Evolutionary conservation across 164 flowering plant genomes (phyloP).

Genomic region (Stephania yunnanensis): DNA sequence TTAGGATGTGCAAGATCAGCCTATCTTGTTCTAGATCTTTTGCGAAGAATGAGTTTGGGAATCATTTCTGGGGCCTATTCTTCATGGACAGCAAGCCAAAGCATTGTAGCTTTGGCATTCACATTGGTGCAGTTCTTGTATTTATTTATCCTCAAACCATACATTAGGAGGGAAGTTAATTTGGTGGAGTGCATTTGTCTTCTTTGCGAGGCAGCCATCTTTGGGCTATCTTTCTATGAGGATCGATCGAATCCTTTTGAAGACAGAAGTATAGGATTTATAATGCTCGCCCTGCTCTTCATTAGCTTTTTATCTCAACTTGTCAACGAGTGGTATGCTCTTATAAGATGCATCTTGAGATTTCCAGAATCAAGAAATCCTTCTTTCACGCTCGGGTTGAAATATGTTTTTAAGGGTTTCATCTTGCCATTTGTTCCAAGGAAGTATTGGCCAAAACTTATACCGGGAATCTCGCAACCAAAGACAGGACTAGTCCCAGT

Average conservation of each 20-base stretch:
- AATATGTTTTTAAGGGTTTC: conserved; percentile 44
- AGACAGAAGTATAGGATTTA: conserved; percentile 25
- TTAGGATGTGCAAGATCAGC: conserved; percentile 44
- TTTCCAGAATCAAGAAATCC: conserved; percentile 34
- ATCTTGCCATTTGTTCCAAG: conserved; percentile 49
- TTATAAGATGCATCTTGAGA: conserved; percentile 32
- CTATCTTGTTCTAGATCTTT: conserved; percentile 46
- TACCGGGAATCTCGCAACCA: conserved; percentile 28
- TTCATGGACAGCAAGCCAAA: conserved; percentile 21
- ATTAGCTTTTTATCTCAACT: conserved; percentile 38
- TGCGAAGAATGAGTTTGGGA: conserved; percentile 40
- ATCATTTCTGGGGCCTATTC: conserved; percentile 38
- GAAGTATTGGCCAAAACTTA: conserved; percentile 38
- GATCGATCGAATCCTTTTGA: conserved; percentile 10
- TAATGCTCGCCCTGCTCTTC: conserved; percentile 43
- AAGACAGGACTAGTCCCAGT: conserved; percentile 36
- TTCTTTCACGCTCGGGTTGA: conserved; percentile 41
- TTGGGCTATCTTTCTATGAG: conserved; percentile 27
- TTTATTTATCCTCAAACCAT: conserved; percentile 41
- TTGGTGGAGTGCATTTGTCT: conserved; percentile 45
- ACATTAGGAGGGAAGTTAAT: conserved; percentile 43
- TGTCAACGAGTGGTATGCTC: conserved; percentile 49
- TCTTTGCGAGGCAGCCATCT: conserved; percentile 45
- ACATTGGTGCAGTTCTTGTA: conserved; percentile 41
- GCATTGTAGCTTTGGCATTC: conserved; percentile 32